Conservation (phyloP, 1,139 yeast species). For the Yamadazyma conglobata region DNA sequence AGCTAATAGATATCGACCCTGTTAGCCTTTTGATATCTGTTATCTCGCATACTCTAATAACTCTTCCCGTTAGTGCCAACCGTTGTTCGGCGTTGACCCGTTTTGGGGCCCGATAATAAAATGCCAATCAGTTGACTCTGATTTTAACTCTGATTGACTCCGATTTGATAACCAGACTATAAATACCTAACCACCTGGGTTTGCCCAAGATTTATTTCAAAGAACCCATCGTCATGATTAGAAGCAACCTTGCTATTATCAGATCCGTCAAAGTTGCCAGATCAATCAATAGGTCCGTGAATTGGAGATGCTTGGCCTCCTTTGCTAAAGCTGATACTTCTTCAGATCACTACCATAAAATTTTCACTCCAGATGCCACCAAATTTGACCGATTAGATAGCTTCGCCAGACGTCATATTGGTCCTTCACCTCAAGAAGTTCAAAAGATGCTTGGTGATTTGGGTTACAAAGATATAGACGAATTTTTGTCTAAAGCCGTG, state of each 20-base stretch:
- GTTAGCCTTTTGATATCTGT: too few species aligned
- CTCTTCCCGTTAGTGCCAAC: too few species aligned
- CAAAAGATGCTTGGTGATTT: constrained; percentile 60
- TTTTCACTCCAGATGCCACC: constrained; percentile 36
- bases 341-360: constrained; percentile 36
- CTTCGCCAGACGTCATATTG: constrained; percentile 87
- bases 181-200: neutral
- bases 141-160: constrained; percentile 2
- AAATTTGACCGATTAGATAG: constrained; percentile 59
- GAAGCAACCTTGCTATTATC: constrained; percentile 2
- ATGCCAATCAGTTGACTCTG: constrained; percentile 1
- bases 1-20: too few species aligned
- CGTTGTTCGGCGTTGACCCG: too few species aligned
- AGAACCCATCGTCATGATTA: too few species aligned
- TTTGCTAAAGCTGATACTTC: constrained; percentile 40
- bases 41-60: too few species aligned
- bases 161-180: neutral
- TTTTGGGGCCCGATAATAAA: too few species aligned
- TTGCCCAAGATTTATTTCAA: neutral
- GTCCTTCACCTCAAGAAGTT: constrained; percentile 69
- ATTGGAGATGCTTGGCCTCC: too few species aligned
- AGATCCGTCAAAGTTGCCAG: constrained; percentile 2
- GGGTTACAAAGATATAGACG: constrained; percentile 65
- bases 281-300: constrained; percentile 1
- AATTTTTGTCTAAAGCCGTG: constrained; percentile 68